These are phyloP conservation scores for Vitis hybrid DNA, from an alignment of 177 flowering plant genomes.

Conservation along the genomic window DNA sequence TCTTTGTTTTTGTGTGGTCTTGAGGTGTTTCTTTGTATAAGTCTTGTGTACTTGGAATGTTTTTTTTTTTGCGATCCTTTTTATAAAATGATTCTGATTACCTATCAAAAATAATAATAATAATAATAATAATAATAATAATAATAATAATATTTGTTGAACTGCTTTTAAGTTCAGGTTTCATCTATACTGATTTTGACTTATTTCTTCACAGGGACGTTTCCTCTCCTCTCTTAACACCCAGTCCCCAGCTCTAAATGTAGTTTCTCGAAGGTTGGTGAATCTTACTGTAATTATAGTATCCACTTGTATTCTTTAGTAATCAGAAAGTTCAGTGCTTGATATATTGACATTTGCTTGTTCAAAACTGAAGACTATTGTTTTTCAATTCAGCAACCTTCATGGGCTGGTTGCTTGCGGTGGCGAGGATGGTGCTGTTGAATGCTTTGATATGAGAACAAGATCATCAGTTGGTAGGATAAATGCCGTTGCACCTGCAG, in stretches of 20 bases:
- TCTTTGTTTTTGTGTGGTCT: no score
- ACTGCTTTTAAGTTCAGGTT: background rate
- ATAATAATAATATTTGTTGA: background rate
- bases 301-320: background rate
- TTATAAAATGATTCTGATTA: no score
- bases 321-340: background rate
- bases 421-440: conserved; percentile 94
- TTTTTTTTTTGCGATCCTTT: no score
- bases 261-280: conserved; percentile 73
- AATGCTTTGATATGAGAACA: conserved; percentile 87
- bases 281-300: conserved; percentile 6
- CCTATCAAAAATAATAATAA: no score
- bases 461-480: conserved; percentile 86
- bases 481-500: conserved; percentile 61
- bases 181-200: background rate
- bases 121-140: no score
- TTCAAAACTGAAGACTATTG: conserved; percentile 5
- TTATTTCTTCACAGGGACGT: conserved; percentile 59
- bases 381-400: conserved; percentile 49
- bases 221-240: conserved; percentile 77
- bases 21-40: no score
- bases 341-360: background rate
- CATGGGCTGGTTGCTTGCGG: conserved; percentile 98
- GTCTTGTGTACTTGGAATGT: no score
- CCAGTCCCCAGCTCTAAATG: conserved; percentile 83